Percentiles rank a stretch among this genome's conserved stretches.
Evolutionary conservation across 768 basidiomycete species (phyloP).

Genomic region (Lactarius sanguifluus): DNA sequence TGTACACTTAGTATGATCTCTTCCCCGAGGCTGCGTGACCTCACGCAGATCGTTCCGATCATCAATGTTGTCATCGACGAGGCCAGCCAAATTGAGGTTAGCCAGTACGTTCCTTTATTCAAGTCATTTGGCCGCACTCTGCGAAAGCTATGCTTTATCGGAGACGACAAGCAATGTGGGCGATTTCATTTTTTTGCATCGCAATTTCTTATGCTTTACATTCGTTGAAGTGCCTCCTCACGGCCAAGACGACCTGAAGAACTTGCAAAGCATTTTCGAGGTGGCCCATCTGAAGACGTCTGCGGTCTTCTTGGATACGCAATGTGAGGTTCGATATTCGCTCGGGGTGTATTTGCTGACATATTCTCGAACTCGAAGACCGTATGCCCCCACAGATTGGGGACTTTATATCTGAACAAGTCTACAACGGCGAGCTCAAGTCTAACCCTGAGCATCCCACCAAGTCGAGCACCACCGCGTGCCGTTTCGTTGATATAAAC

Average conservation of each 20-base stretch:
- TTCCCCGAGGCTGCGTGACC: slow-evolving; percentile 28
- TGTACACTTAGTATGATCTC: slow-evolving; percentile 82
- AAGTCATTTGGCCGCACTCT: slow-evolving; percentile 32
- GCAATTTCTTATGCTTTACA: neutral
- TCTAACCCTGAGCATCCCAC: slow-evolving; percentile 55
- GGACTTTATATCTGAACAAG: slow-evolving; percentile 60
- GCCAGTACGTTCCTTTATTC: slow-evolving; percentile 37
- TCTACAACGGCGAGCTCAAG: slow-evolving; percentile 62
- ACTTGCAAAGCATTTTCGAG: slow-evolving; percentile 77
- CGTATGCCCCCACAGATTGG: slow-evolving; percentile 85
- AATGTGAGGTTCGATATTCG: slow-evolving; percentile 53
- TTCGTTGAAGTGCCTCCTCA: slow-evolving; percentile 65
- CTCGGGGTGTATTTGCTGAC: slow-evolving; percentile 19
- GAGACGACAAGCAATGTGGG: slow-evolving; percentile 46
- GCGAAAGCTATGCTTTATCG: slow-evolving; percentile 42
- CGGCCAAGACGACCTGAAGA: slow-evolving; percentile 68
- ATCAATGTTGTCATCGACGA: slow-evolving; percentile 42
- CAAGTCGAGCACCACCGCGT: slow-evolving; percentile 44
- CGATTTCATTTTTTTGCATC: neutral
- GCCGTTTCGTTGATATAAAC: slow-evolving; percentile 62
- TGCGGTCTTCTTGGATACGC: slow-evolving; percentile 63
- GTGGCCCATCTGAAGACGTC: slow-evolving; percentile 52
- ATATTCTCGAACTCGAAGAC: slow-evolving; percentile 44
- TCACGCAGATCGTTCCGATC: slow-evolving; percentile 34
- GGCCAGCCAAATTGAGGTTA: slow-evolving; percentile 35